Evolutionary conservation across 2,329 filamentous ascomycete genomes (phyloP), one percentile per base, ranked within the genome.

Genomic region (Lanzia echinophila): DNA sequence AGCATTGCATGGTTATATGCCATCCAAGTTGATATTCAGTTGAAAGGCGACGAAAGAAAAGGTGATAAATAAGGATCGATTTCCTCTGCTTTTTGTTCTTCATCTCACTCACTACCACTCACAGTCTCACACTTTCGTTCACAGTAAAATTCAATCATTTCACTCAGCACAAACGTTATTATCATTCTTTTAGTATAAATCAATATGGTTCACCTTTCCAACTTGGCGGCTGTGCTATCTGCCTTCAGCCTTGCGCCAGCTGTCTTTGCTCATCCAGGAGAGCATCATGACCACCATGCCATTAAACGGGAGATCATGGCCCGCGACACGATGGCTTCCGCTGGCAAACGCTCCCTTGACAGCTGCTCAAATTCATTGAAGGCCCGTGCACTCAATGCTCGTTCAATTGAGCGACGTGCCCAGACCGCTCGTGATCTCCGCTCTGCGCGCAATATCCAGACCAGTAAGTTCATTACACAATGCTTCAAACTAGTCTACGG

Each of bases 351-450:
- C 8, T 56, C 55, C 8, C 63, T 71, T 13, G 63, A 63, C n/a
- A 63, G 67, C 58, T 71, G 70, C 39, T 62, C 67, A 2, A 65
- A 67, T 15, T 63, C 63, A 17, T 61, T 72, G 24, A 68, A 68
- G 58, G 63, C 63, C 38, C 66, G 68, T 48, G 68, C 66, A 44
- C 64, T 70, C 31, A 62, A 67, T 47, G 60, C 60, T 39, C 58
- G 61, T 20, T 68, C 69, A 54, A 60, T 65, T 50, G 62, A 63
- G 31, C 65, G 70, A 17, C 67, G 70, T 31, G 61, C 58, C 12
- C 65, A 62, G 24, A 62, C 64, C 43, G 66, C 66, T 22, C 62
- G 67, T 32, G 58, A 62, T 39, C 57, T 55, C 10, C 42, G 43
- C 12, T 32, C 50, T 32, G 46, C 38, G 42, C 42, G 50, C 8